A percentile compares a stretch with the other conserved stretches of the same genome.
Evolutionary conservation across 1,139 yeast species (phyloP).

Genomic region (Geotrichum bryndzae): DNA sequence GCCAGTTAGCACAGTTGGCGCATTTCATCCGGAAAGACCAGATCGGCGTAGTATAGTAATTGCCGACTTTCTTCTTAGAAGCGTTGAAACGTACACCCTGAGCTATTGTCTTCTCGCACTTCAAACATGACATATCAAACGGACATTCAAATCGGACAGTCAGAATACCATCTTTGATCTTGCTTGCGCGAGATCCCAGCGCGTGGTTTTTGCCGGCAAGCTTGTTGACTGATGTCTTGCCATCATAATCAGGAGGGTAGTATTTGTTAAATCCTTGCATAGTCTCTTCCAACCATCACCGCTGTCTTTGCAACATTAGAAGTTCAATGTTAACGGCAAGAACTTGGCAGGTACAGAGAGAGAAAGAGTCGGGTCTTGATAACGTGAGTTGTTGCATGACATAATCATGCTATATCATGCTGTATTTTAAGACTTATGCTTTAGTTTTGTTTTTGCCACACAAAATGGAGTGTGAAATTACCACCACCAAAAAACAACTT

Average conservation of each 20-base stretch:
- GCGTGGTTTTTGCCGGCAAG: constrained; percentile 29
- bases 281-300: background rate
- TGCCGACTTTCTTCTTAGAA: constrained; percentile 30
- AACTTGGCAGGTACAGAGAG: background rate
- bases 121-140: constrained; percentile 28
- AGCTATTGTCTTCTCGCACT: constrained; percentile 28
- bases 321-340: background rate
- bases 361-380: background rate
- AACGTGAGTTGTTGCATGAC: background rate
- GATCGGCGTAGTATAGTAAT: constrained; percentile 31
- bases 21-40: constrained; percentile 33
- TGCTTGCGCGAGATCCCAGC: constrained; percentile 28
- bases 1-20: constrained; percentile 26
- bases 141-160: constrained; percentile 35
- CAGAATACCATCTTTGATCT: constrained; percentile 27
- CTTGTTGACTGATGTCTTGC: constrained; percentile 29
- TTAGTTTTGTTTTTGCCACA: constrained; percentile 9
- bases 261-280: constrained; percentile 33
- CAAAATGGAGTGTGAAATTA: constrained; percentile 6
- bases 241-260: constrained; percentile 37
- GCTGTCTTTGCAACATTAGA: background rate
- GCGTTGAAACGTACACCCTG: constrained; percentile 36
- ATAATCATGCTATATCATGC: background rate
- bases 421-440: background rate
- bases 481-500: constrained; percentile 11